Base-by-base conservation (phyloP, 768 basidiomycete species). In the Dendrothele bispora region DNA sequence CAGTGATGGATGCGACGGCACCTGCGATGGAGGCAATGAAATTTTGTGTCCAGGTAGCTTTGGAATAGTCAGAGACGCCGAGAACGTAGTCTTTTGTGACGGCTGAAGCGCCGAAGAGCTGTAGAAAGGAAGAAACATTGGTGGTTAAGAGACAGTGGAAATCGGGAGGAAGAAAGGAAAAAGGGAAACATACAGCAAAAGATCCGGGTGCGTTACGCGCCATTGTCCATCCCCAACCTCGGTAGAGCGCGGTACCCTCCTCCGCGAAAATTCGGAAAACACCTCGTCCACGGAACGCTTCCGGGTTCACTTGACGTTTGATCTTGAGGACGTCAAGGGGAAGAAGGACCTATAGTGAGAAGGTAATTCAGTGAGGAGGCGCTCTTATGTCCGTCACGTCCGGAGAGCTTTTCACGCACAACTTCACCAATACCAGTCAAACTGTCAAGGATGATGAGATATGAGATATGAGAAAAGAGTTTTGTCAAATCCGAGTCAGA, bases 181-280 rank as follows among this genome's bases (percentile, higher is more conserved):
- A 37, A 34, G 26, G 20, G 43, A 40, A 3, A 74, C 89, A 52
- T 61, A 95, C 94, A 46, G 95, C 91, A 59, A 99, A 99, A 43
- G 80, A 84, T 10, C 95, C 95, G 0, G 95, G 95, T 1, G 95
- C 95, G 58, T 99, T 99, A 44, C 95, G 83, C 2, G 94, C 95
- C 80, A 97, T 87, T 20, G 95, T 98, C 95, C 95, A 98, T 37
- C 95, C 95, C 92, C 95, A 97, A 24, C 95, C 95, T 53, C 94
- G 86, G 70, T 99, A 99, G 28, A 99, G 79, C 1, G 88, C 80
- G 7, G 88, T 81, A 48, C 94, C 92, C 63, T 98, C 95, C 56
- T 99, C 95, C 62, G 82, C 67, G 66, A 99, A 82, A 57, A 99
- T 92, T 45, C 88, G 86, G 46, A 97, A 53, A 56, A 94, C 78